These are phyloP conservation scores for Zanthoxylum bungeanum DNA, from an alignment of 345 rosid species.

Conservation along the genomic window DNA sequence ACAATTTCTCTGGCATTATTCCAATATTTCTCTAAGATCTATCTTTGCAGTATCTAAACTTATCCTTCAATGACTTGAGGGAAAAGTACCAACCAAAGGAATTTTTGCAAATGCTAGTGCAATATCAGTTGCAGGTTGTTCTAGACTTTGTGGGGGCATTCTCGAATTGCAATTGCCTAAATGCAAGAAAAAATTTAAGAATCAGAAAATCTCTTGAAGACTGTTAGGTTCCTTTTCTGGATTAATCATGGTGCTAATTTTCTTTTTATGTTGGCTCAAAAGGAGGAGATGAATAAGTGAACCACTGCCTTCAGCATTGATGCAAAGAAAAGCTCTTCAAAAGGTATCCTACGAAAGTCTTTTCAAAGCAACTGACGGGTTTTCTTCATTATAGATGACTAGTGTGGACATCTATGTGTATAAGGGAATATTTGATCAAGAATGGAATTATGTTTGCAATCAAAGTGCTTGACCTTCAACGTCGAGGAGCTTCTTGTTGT, in stretches of 20 bases:
- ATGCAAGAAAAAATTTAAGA: constrained; percentile 8
- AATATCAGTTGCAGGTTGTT: constrained; percentile 16
- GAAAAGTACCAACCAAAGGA: constrained; percentile 24
- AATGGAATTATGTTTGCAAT: not conserved
- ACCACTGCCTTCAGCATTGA: not conserved
- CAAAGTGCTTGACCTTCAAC: constrained; percentile 14
- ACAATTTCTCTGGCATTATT: constrained; percentile 16
- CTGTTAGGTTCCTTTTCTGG: not conserved
- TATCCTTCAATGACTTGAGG: constrained; percentile 28
- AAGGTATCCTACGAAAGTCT: not conserved
- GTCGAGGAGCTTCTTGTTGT: not conserved
- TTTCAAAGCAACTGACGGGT: constrained; percentile 8
- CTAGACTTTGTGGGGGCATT: constrained; percentile 23
- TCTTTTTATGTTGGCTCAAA: not conserved
- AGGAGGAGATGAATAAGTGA: not conserved
- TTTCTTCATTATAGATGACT: not conserved
- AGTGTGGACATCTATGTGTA: constrained; percentile 5
- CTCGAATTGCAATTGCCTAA: constrained; percentile 2
- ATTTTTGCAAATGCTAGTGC: constrained; percentile 18
- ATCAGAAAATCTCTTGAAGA: not conserved
- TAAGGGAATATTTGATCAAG: constrained; percentile 6
- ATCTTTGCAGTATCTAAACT: constrained; percentile 11
- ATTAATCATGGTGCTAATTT: not conserved
- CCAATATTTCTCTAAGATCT: constrained; percentile 12
- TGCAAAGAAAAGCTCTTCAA: not conserved